A percentile compares a stretch with the other conserved stretches of the same genome.
These are phyloP conservation scores for Pharnaceum exiguum DNA, from an alignment of 148 eudicot genomes.

Conservation along the genomic window DNA sequence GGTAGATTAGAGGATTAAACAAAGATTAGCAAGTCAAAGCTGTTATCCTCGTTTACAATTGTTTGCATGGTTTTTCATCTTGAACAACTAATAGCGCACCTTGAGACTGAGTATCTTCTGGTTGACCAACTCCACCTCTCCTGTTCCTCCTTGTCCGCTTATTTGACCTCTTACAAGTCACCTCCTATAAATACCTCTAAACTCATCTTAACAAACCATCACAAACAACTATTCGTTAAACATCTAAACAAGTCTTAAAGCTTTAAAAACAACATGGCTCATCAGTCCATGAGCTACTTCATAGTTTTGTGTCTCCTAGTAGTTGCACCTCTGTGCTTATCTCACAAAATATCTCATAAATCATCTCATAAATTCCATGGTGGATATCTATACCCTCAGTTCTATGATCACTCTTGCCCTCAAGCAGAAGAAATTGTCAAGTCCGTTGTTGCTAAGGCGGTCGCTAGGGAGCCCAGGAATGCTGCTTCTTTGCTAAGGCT, in stretches of 20 bases:
- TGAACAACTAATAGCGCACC: not conserved
- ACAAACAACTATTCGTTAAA: not conserved
- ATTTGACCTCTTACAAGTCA: not conserved
- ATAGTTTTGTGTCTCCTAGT: conserved; percentile 16
- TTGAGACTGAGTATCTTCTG: conserved; percentile 4
- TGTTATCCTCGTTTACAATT: not conserved
- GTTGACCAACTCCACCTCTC: conserved; percentile 33
- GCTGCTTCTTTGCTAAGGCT: conserved; percentile 86
- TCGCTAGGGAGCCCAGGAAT: conserved; percentile 61
- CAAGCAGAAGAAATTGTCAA: conserved; percentile 46
- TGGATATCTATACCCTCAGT: conserved; percentile 66
- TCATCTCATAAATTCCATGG: conserved; percentile 29
- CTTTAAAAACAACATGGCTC: conserved; percentile 11
- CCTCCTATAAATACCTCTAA: conserved; percentile 18
- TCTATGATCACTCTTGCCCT: conserved; percentile 71
- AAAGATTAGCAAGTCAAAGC: conserved; percentile 1
- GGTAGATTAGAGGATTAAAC: too few relatives aligned
- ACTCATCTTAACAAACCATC: conserved; percentile 6
- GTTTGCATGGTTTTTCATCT: not conserved
- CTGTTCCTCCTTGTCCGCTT: not conserved
- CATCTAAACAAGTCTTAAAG: not conserved
- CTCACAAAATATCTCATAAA: conserved; percentile 19
- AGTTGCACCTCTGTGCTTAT: conserved; percentile 32
- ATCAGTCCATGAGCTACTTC: conserved; percentile 14
- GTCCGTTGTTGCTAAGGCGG: conserved; percentile 60